phyloP scores from a whole-genome alignment of 805 yeast genomes.

The Yamadazyma nakazawae region DNA sequence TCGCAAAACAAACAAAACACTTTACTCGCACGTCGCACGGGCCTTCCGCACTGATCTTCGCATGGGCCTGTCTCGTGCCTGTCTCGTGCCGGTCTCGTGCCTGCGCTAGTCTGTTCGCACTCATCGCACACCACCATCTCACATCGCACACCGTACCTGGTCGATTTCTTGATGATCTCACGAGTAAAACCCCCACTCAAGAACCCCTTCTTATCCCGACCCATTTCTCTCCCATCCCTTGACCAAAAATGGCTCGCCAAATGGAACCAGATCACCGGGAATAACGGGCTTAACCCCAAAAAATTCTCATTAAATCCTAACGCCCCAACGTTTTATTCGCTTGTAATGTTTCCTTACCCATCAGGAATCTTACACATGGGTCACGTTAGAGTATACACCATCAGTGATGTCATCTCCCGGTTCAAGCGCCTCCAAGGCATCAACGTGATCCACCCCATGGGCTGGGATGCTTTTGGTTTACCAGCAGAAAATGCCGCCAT shows the following conservation, averaged over 20 bases:
- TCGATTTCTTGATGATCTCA: too few species aligned
- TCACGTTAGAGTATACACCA: slow-evolving; percentile 88
- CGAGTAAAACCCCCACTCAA: too few species aligned
- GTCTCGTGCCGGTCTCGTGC: too few species aligned
- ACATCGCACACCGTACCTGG: too few species aligned
- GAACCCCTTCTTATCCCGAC: not conserved
- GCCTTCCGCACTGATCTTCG: too few species aligned
- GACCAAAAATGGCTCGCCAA: slow-evolving; percentile 43
- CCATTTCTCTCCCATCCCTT: not conserved
- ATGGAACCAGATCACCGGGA: slow-evolving; percentile 42
- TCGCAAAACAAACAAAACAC: not conserved
- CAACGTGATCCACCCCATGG: slow-evolving; percentile 91
- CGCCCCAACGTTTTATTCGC: slow-evolving; percentile 47
- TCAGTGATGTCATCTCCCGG: slow-evolving; percentile 79
- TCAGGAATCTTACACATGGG: slow-evolving; percentile 93
- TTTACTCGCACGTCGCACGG: too few species aligned
- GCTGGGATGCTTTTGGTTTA: slow-evolving; percentile 98
- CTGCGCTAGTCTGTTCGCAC: too few species aligned
- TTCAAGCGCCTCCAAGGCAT: slow-evolving; percentile 74
- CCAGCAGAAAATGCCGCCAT: slow-evolving; percentile 99
- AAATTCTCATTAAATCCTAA: slow-evolving; percentile 13
- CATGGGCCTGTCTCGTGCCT: too few species aligned
- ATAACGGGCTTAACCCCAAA: slow-evolving; percentile 36
- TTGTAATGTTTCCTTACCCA: slow-evolving; percentile 95
- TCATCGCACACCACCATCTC: too few species aligned